Evolutionary conservation across 116 monocot genomes (phyloP).

Genomic region (Zostera marina): DNA sequence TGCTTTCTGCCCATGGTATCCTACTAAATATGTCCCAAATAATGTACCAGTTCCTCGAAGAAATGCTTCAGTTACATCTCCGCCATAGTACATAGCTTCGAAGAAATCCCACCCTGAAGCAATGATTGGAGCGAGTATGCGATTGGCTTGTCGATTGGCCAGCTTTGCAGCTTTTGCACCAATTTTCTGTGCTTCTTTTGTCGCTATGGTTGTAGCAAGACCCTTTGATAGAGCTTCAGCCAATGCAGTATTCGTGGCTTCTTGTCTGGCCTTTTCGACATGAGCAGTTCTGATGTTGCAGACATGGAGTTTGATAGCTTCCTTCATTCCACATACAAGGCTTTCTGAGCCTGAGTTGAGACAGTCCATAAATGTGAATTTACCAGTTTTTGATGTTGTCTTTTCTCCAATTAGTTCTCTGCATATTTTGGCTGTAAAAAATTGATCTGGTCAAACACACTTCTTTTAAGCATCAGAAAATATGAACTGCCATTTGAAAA

Average conservation of each 20-base stretch:
- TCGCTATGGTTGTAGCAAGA: conserved; percentile 26
- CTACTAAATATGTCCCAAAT: conserved; percentile 61
- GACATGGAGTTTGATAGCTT: conserved; percentile 69
- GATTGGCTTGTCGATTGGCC: conserved; percentile 66
- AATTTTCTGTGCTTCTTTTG: conserved; percentile 56
- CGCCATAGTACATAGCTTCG: conserved; percentile 79
- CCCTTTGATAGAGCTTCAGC: conserved; percentile 49
- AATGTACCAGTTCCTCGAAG: conserved; percentile 75
- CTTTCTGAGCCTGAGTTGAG: conserved; percentile 81
- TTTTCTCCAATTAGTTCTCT: conserved; percentile 79
- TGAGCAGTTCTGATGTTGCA: conserved; percentile 64
- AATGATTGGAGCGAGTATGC: conserved; percentile 65
- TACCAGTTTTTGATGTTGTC: conserved; percentile 68
- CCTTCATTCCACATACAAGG: conserved; percentile 58
- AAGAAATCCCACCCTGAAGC: conserved; percentile 98
- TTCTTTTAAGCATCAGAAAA: background rate
- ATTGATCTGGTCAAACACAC: background rate
- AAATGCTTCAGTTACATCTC: conserved; percentile 64
- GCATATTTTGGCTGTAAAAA: conserved; percentile 68
- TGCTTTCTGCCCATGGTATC: conserved; percentile 66
- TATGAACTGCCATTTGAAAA: background rate
- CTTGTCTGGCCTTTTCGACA: conserved; percentile 48
- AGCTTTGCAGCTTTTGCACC: conserved; percentile 69
- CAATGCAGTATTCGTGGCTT: conserved; percentile 38
- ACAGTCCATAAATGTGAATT: conserved; percentile 74